Conservation (phyloP, 176 grass and related monocot genomes). For the Rhynchospora tenuis region DNA sequence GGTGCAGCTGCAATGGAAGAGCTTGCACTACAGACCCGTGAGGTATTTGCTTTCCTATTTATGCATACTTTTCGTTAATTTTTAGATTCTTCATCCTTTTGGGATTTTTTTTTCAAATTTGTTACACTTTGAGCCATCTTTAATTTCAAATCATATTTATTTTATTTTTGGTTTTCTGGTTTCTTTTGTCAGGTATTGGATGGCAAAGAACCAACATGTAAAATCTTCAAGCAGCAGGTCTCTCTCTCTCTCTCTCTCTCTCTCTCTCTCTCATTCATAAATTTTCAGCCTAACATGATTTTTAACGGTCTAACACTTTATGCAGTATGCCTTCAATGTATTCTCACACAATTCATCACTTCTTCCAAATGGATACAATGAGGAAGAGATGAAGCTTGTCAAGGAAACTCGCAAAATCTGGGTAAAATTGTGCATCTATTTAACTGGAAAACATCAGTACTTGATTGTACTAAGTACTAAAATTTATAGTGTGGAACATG, state of each 20-base stretch:
- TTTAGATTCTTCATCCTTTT: not conserved
- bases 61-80: not conserved
- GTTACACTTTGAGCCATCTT: not conserved
- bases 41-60: slow-evolving; percentile 38
- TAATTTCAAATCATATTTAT: not conserved
- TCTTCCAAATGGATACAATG: slow-evolving; percentile 92
- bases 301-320: slow-evolving; percentile 15
- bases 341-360: slow-evolving; percentile 92
- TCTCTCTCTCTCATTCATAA: not conserved
- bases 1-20: slow-evolving; percentile 96
- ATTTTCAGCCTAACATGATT: not conserved
- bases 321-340: slow-evolving; percentile 98
- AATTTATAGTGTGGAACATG: not conserved
- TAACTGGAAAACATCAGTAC: not conserved
- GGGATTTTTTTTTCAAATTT: not conserved
- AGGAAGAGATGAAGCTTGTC: slow-evolving; percentile 98
- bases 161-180: slow-evolving; percentile 2
- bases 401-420: slow-evolving; percentile 93
- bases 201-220: slow-evolving; percentile 89
- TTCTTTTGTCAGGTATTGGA: slow-evolving; percentile 71
- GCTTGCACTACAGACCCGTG: slow-evolving; percentile 72
- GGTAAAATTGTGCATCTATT: slow-evolving; percentile 38
- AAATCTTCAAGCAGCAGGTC: slow-evolving; percentile 90
- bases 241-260: not conserved
- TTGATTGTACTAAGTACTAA: slow-evolving; percentile 5